Evolutionary conservation across 2,329 filamentous ascomycete species (phyloP).

Genomic region (Dactylellina sp.): DNA sequence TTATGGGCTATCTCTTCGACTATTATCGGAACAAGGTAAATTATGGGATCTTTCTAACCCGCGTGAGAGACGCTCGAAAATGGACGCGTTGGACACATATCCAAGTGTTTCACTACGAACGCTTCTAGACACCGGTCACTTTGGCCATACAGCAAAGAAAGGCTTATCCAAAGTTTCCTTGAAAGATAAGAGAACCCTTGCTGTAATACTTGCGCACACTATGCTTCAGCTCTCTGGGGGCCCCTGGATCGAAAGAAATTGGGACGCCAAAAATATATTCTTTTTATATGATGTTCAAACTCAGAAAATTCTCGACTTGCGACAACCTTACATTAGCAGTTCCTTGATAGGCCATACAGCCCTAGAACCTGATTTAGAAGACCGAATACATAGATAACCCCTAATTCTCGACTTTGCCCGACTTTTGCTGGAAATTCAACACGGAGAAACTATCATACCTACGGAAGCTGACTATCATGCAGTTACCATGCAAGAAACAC

Average conservation of each 20-base stretch:
- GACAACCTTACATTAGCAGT: conserved; percentile 4
- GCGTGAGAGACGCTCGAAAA: background rate
- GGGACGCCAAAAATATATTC: conserved; percentile 21
- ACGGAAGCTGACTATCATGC: conserved; percentile 22
- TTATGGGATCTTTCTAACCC: conserved; percentile 16
- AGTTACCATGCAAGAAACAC: conserved; percentile 6
- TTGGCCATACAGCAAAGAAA: conserved; percentile 1
- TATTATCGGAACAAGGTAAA: background rate
- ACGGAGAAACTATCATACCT: conserved; percentile 27
- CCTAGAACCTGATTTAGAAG: background rate
- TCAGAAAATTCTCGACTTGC: conserved; percentile 4
- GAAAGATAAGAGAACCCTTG: conserved; percentile 21
- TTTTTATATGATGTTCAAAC: conserved; percentile 9
- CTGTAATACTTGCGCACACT: conserved; percentile 23
- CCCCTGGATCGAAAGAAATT: conserved; percentile 25
- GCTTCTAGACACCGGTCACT: conserved; percentile 17
- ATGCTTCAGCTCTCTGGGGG: conserved; percentile 34
- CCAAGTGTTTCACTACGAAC: conserved; percentile 14
- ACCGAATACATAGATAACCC: conserved; percentile 30
- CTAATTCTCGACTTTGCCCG: conserved; percentile 37
- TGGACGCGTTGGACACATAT: background rate
- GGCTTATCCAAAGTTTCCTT: conserved; percentile 1
- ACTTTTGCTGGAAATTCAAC: conserved; percentile 28
- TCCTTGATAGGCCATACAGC: background rate
- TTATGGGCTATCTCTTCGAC: background rate